A percentile compares a stretch with the other conserved stretches of the same genome.
Conservation (phyloP, 208 protist genomes). For the Acanthamoeba sp. region DNA sequence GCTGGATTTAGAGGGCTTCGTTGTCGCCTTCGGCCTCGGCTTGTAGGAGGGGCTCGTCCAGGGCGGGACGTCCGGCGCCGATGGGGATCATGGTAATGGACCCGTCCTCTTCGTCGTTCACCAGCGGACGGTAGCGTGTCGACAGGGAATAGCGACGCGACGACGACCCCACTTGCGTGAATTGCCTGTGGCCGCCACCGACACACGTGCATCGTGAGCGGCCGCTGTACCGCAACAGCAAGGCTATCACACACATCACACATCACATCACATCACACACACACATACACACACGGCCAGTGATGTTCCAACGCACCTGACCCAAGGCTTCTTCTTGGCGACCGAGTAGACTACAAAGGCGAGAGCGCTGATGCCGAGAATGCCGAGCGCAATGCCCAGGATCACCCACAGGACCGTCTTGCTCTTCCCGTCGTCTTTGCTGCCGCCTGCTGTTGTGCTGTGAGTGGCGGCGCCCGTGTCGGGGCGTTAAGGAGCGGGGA, state of each 20-base stretch:
- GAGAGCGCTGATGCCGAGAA: not conserved
- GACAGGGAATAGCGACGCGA: conserved; percentile 21
- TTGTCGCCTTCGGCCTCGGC: not conserved
- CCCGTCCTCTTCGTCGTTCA: conserved; percentile 25
- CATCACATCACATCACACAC: too few species aligned
- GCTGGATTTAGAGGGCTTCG: not conserved
- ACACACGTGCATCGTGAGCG: too few species aligned
- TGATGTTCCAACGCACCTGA: not conserved
- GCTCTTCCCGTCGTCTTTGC: not conserved
- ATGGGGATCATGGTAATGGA: conserved; percentile 3
- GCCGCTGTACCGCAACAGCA: too few species aligned
- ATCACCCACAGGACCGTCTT: conserved; percentile 25
- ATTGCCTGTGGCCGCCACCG: too few species aligned
- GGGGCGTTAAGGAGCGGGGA: not conserved
- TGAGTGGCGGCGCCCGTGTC: not conserved
- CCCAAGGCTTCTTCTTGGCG: not conserved
- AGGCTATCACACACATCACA: too few species aligned
- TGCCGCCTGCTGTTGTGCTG: not conserved
- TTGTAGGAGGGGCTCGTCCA: conserved; percentile 11
- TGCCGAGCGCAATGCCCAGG: not conserved
- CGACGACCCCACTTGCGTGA: not conserved
- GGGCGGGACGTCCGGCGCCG: not conserved
- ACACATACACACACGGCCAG: not conserved
- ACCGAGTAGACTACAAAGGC: not conserved
- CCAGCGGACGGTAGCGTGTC: conserved; percentile 12